Base-by-base conservation (phyloP, 345 rosid genomes). In the Combretum micranthum region DNA sequence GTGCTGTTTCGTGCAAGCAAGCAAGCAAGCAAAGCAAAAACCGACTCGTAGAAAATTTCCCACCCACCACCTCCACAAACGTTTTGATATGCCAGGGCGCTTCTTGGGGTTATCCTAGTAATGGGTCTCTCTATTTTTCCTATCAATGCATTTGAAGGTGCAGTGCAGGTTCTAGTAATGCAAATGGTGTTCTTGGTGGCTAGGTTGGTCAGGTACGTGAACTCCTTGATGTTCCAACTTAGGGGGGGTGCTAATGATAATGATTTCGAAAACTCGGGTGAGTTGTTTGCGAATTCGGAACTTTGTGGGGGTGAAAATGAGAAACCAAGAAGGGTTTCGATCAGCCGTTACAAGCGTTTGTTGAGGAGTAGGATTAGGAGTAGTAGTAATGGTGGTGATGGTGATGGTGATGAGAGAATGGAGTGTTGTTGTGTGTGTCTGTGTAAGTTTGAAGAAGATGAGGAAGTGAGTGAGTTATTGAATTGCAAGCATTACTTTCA, bases 401-500 rank as follows among this genome's bases (percentile, higher is more conserved):
- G 57, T 13, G 16, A 59, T 8, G 20, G 63, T 8, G 47, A 51
- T 44, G 53, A 25, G 18, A 49, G 13, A 19, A 47, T 19, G 12
- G 69, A 49, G 59, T 85, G 79, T 52, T 90, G 97, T 63, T 80
- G 91, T 69, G 94, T 87, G 39, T 90, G 97, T 64, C 68, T 90
- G 12, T 72, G 77, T 68, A 73, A 84, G 75, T 91, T 82, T 67
- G 76, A 80, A 63, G 86, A 69, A 20, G 88, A 85, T 44, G 94
- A 87, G 50, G 88, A 91, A 75, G 90, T 85, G 68, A 85, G 88
- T 61, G 90, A 85, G 67, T 65, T 91, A 13, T 44, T 18, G 53
- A 45, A 53, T 52, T 91, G 98, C 83, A 82, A 78, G 81, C 98
- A 91, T 75, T 82, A 77, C 81, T 87, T 85, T 69, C 96, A 87